These are phyloP conservation scores for Heracleum sosnowskyi DNA, from an alignment of 129 eudicot species.

Conservation along the genomic window DNA sequence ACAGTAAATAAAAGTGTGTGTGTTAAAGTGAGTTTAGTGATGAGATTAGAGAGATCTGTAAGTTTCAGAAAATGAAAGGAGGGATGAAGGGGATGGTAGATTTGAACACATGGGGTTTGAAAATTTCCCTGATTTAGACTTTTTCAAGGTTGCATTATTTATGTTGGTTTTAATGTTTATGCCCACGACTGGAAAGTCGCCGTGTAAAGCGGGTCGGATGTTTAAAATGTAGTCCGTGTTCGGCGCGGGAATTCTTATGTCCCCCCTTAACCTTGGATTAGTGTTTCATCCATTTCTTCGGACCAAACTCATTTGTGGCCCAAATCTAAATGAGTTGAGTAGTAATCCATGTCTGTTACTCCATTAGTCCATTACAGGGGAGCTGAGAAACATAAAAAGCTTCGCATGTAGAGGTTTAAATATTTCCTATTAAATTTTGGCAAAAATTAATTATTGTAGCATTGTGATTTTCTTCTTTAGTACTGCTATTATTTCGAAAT, in stretches of 20 bases:
- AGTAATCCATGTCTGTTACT: not conserved
- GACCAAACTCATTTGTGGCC: not conserved
- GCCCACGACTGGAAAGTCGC: conserved; percentile 4
- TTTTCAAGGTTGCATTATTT: not conserved
- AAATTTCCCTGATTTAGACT: not conserved
- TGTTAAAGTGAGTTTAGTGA: not conserved
- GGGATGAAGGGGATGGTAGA: not conserved
- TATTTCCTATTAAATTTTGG: too few relatives aligned
- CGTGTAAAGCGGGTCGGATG: conserved; percentile 7
- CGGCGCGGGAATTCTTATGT: conserved; percentile 1
- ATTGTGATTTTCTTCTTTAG: too few relatives aligned
- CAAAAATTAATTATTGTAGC: too few relatives aligned
- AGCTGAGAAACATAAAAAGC: too few relatives aligned
- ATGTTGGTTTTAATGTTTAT: not conserved
- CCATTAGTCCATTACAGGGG: too few relatives aligned
- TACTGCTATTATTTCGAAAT: too few relatives aligned
- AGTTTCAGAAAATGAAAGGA: not conserved
- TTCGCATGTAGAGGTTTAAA: too few relatives aligned
- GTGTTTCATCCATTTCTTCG: not conserved
- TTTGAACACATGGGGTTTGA: not conserved
- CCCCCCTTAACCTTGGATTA: not conserved
- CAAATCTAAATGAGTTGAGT: not conserved
- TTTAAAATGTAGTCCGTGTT: conserved; percentile 7
- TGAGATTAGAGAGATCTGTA: not conserved
- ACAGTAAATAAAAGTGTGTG: not conserved